Base-by-base conservation (phyloP, 1,284 basidiomycete genomes). In the Malassezia nana region DNA sequence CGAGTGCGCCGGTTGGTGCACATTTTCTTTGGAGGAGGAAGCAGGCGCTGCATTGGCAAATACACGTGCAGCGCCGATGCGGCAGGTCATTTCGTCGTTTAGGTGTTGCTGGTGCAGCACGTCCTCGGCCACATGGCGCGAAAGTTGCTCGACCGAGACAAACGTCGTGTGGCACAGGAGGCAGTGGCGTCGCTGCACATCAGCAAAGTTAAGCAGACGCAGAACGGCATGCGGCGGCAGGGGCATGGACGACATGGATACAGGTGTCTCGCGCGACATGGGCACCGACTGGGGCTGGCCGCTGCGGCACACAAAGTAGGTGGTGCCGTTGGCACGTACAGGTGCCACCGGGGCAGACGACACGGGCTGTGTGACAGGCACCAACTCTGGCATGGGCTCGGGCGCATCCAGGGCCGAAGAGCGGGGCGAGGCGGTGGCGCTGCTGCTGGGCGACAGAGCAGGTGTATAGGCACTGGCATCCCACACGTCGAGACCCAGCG, bases 101-200 rank as follows among this genome's bases (percentile, higher is more conserved):
- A 58, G 45, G 39, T 58, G 44, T 2, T 30, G 15, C 13, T 46
- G 42, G 38, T 58, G 56, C 24, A 55, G 46, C 13, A 31, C 35
- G 16, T 41, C 45, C 16, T 58, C 56, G 3, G 20, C 26, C 26
- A 38, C 46, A 30, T 58, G 56, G 16, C 51, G 52, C 28, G 41
- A 24, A 10, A 58, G 42, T n/a, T 50, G 25, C 29, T 50, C 56
- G 5, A 15, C 18, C 18, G 25, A 33, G 24, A 39, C 33, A 30
- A 58, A 58, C 35, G 50, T 46, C 12, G 40, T 33, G 29, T 46
- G 50, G 42, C 56, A 58, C 28, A 58, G 52, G 12, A 58, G 28
- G 29, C 56, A 58, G 10, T 46, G 39, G 15, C 26, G 43, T 16
- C 45, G 52, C 28, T 39, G 16, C 28, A 18, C 16, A 25, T 58